Conservation (phyloP, 2,329 filamentous ascomycete species). For the Calonectria pauciramosa region DNA sequence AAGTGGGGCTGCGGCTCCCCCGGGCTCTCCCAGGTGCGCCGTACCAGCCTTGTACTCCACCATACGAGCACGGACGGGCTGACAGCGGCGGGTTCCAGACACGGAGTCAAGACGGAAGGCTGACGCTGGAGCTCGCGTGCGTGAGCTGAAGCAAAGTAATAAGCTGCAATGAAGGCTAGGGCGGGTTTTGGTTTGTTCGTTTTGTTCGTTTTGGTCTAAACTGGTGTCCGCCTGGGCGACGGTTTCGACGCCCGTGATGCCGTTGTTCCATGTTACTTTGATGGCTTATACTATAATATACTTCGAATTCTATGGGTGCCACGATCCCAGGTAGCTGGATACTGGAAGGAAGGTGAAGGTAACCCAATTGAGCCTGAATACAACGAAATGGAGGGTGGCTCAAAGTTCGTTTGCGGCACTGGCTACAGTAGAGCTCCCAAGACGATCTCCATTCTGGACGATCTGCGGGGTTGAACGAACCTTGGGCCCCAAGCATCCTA, state of each 20-base stretch:
- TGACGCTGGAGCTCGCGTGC: conserved; percentile 32
- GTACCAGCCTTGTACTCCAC: conserved; percentile 21
- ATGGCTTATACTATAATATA: conserved; percentile 16
- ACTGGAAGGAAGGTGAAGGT: conserved; percentile 11
- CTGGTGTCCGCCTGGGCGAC: not conserved
- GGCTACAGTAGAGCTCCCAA: not conserved
- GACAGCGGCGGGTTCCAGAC: conserved; percentile 19
- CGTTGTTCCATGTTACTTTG: conserved; percentile 25
- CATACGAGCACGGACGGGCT: conserved; percentile 32
- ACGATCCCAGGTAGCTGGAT: conserved; percentile 31
- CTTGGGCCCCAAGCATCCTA: conserved; percentile 10
- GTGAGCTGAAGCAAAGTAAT: conserved; percentile 13
- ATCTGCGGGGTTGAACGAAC: conserved; percentile 17
- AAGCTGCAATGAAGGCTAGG: conserved; percentile 29
- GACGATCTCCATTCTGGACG: conserved; percentile 16
- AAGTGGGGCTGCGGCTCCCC: conserved; percentile 48
- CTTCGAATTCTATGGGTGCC: conserved; percentile 20
- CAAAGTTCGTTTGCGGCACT: conserved; percentile 1
- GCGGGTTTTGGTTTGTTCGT: not conserved
- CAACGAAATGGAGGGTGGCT: conserved; percentile 17
- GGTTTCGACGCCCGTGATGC: not conserved
- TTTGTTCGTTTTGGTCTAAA: conserved; percentile 3
- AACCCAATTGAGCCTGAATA: conserved; percentile 27
- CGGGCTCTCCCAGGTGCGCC: conserved; percentile 30
- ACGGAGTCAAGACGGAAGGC: conserved; percentile 18